These are phyloP conservation scores for Peniophora sp. DNA, from an alignment of 1,284 basidiomycete species.

Conservation along the genomic window DNA sequence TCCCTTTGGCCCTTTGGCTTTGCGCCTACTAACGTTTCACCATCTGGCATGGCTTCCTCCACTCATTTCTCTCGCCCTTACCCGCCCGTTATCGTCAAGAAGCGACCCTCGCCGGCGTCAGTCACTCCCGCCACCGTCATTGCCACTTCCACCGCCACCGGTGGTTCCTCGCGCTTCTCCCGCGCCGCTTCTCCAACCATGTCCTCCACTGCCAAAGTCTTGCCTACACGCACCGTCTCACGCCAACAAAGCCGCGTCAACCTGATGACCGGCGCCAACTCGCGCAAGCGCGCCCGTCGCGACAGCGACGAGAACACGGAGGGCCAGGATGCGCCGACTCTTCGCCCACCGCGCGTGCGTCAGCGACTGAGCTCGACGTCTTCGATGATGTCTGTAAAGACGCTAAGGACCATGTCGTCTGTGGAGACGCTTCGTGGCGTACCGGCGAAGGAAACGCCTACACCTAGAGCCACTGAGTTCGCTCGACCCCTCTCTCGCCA, in stretches of 20 bases:
- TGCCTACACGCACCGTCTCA: no score
- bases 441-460: constrained; percentile 5
- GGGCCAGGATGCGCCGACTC: constrained; percentile 1
- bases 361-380: constrained; percentile 12
- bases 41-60: constrained; percentile 9
- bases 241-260: no score
- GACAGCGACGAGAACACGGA: constrained; percentile 12
- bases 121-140: constrained; percentile 6
- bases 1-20: constrained; percentile 1
- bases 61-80: constrained; percentile 6
- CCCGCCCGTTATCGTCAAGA: constrained; percentile 9
- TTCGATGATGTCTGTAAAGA: constrained; percentile 4
- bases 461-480: no score
- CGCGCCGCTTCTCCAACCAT: no score
- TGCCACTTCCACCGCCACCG: neutral
- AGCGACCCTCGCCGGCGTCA: constrained; percentile 7
- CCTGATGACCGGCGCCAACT: no score
- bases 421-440: constrained; percentile 8
- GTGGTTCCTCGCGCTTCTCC: no score
- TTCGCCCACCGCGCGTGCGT: constrained; percentile 8
- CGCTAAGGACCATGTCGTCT: no score
- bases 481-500: neutral
- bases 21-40: constrained; percentile 3
- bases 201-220: no score
- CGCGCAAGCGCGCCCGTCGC: constrained; percentile 11